These are phyloP conservation scores for Bipolaris oryzae DNA, from an alignment of 2,329 filamentous ascomycete species.

Conservation along the genomic window DNA sequence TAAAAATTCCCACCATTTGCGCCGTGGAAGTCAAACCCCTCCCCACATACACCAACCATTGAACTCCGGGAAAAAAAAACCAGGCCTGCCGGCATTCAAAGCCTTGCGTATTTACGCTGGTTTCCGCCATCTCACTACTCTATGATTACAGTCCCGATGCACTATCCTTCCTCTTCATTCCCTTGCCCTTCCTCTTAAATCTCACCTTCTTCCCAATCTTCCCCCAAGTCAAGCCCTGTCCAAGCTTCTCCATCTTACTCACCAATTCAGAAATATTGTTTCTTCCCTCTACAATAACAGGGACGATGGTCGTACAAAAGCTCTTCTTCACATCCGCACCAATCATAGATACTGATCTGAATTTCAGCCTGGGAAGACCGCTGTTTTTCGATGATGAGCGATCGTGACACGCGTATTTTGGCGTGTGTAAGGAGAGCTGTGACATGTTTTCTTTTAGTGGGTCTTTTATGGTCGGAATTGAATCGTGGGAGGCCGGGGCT, in stretches of 20 bases:
- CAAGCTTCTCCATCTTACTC: conserved; percentile 1
- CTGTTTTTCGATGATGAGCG: not conserved
- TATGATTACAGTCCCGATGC: not conserved
- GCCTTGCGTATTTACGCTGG: too few relatives aligned
- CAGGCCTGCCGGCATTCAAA: too few relatives aligned
- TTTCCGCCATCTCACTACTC: not conserved
- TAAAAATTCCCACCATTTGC: too few relatives aligned
- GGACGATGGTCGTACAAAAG: not conserved
- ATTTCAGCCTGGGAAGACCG: not conserved
- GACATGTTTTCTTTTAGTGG: not conserved
- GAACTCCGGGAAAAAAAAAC: too few relatives aligned
- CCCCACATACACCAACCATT: too few relatives aligned
- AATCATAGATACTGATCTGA: not conserved
- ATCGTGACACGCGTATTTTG: not conserved
- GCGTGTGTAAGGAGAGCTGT: not conserved
- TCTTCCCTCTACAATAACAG: not conserved
- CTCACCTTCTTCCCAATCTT: not conserved
- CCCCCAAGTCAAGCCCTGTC: not conserved
- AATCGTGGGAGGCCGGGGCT: not conserved
- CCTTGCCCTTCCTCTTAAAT: not conserved
- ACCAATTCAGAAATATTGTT: not conserved
- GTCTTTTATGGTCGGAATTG: not conserved
- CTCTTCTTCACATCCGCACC: conserved; percentile 2
- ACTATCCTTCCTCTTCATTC: not conserved
- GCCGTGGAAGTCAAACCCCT: too few relatives aligned